A percentile compares a stretch with the other conserved stretches of the same genome.
These are phyloP conservation scores for Epithemia pelagica DNA, from an alignment of 108 stramenopile species.

Conservation along the genomic window DNA sequence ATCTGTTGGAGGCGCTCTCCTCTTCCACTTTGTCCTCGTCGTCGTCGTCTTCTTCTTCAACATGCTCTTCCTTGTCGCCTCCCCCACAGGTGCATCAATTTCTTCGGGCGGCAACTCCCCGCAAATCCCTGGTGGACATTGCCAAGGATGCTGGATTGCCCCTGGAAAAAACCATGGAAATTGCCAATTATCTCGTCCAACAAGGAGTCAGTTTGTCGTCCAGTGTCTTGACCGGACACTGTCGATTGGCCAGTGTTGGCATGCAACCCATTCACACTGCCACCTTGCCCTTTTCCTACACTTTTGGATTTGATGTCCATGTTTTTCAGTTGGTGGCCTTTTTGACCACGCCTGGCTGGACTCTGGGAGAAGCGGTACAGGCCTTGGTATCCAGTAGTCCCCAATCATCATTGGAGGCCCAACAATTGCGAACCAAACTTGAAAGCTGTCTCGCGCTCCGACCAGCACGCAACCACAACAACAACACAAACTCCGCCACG, in stretches of 20 bases:
- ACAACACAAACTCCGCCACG: not conserved
- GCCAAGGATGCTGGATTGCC: conserved; percentile 63
- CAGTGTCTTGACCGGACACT: conserved; percentile 36
- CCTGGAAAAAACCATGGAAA: conserved; percentile 44
- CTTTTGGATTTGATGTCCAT: conserved; percentile 35
- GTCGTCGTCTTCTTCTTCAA: conserved; percentile 22
- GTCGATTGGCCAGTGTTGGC: conserved; percentile 38
- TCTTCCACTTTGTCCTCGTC: conserved; percentile 28
- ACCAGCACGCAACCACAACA: not conserved
- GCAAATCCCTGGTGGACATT: conserved; percentile 57
- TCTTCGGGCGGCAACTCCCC: conserved; percentile 46
- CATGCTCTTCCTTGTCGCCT: conserved; percentile 11
- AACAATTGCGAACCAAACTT: not conserved
- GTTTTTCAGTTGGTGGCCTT: conserved; percentile 31
- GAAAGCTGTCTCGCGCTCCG: not conserved
- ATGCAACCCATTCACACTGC: conserved; percentile 35
- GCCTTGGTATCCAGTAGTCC: not conserved
- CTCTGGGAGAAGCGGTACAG: conserved; percentile 24
- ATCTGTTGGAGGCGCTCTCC: conserved; percentile 41
- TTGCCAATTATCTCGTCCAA: conserved; percentile 48
- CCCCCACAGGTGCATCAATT: conserved; percentile 46
- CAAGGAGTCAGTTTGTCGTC: conserved; percentile 51
- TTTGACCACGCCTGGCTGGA: conserved; percentile 25
- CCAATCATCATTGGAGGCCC: not conserved
- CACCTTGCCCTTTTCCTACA: conserved; percentile 59